Percentiles rank a stretch among this genome's conserved stretches.
Conservation (phyloP, 441 rosid genomes). For the Gossypium trilobum region DNA sequence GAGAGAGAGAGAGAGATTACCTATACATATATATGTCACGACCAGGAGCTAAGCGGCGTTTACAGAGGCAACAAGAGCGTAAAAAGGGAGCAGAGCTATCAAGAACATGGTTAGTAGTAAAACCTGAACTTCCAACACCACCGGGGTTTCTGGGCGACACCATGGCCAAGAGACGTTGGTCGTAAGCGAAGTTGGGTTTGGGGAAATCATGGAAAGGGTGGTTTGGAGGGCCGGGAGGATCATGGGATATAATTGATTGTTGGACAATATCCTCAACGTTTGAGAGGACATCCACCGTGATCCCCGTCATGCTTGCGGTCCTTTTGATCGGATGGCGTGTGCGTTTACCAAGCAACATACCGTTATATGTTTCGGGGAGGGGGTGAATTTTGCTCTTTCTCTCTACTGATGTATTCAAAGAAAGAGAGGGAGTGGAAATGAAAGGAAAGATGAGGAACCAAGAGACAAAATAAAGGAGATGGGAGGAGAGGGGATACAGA, state of each 20-base stretch:
- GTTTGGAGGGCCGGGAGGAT: not conserved
- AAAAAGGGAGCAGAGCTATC: slow-evolving; percentile 37
- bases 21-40: slow-evolving; percentile 81
- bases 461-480: slow-evolving; percentile 16
- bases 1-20: slow-evolving; percentile 25
- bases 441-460: not conserved
- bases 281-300: slow-evolving; percentile 35
- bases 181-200: slow-evolving; percentile 14
- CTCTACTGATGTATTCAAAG: not conserved
- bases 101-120: not conserved
- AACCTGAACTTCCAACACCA: not conserved
- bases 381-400: not conserved
- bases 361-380: not conserved
- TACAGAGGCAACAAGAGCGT: slow-evolving; percentile 61
- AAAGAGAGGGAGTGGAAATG: slow-evolving; percentile 6
- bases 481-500: slow-evolving; percentile 25
- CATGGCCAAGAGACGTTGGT: slow-evolving; percentile 31
- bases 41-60: slow-evolving; percentile 44
- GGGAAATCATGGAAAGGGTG: not conserved
- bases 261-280: slow-evolving; percentile 15
- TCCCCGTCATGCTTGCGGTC: slow-evolving; percentile 65
- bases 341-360: slow-evolving; percentile 67
- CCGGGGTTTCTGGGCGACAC: slow-evolving; percentile 34
- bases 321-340: slow-evolving; percentile 56
- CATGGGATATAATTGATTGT: not conserved